Evolutionary conservation across 1,139 yeast genomes (phyloP).

Genomic region (Diutina ranongensis): DNA sequence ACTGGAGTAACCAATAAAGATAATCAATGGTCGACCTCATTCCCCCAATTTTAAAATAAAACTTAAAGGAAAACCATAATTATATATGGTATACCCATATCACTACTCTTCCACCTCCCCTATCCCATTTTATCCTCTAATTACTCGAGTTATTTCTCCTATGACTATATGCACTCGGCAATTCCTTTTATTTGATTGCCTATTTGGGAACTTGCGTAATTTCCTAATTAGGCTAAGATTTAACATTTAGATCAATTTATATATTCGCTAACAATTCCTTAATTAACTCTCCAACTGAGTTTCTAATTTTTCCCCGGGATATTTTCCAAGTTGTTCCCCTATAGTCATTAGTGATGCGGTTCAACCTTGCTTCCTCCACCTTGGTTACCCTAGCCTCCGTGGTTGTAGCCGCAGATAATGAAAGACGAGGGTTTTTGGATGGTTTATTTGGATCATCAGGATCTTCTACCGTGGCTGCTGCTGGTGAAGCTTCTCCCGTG

Average conservation of each 20-base stretch:
- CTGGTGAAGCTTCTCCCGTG: neutral
- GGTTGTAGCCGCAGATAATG: constrained; percentile 1
- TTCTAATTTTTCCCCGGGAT: neutral
- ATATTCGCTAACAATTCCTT: neutral
- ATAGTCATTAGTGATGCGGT: neutral
- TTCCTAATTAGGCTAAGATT: neutral
- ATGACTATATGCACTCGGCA: neutral
- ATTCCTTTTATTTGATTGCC: neutral
- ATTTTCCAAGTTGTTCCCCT: neutral
- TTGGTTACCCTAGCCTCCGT: constrained; percentile 1
- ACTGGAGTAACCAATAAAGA: too few species aligned
- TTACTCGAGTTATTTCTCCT: too few species aligned
- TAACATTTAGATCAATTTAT: neutral
- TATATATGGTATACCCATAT: too few species aligned
- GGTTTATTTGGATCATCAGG: neutral
- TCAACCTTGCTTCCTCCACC: constrained; percentile 3
- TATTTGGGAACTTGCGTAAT: neutral
- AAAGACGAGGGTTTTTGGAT: constrained; percentile 3
- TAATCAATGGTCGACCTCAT: too few species aligned
- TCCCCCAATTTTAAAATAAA: too few species aligned
- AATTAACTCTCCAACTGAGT: neutral
- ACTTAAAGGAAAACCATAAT: too few species aligned
- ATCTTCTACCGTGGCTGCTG: neutral
- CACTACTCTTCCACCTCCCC: too few species aligned
- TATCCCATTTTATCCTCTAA: too few species aligned